These are phyloP conservation scores for Hordeum vulgare DNA, from an alignment of 176 grass and related monocot species.

Conservation along the genomic window MorexV3_pseudomolecules_assembly NC_058520.1:183747782-183748281, in stretches of 20 bases:
- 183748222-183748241: too few species aligned
- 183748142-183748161: constrained; percentile 23
- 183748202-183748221: too few species aligned
- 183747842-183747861: constrained; percentile 90
- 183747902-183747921: neutral
- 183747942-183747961: constrained; percentile 24
- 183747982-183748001: constrained; percentile 46
- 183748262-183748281: too few species aligned
- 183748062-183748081: constrained; percentile 15
- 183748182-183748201: neutral
- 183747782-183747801: neutral
- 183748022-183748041: constrained; percentile 43
- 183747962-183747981: constrained; percentile 39
- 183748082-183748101: constrained; percentile 12
- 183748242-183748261: too few species aligned
- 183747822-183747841: constrained; percentile 72
- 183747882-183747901: constrained; percentile 49
- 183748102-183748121: constrained; percentile 32
- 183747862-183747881: constrained; percentile 81
- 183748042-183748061: constrained; percentile 31
- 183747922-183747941: neutral
- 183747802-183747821: neutral
- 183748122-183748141: neutral
- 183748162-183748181: neutral
- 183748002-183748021: constrained; percentile 32